These are phyloP conservation scores for Neonothopanus nambi DNA, from an alignment of 1,284 basidiomycete genomes.

Conservation along the genomic window DNA sequence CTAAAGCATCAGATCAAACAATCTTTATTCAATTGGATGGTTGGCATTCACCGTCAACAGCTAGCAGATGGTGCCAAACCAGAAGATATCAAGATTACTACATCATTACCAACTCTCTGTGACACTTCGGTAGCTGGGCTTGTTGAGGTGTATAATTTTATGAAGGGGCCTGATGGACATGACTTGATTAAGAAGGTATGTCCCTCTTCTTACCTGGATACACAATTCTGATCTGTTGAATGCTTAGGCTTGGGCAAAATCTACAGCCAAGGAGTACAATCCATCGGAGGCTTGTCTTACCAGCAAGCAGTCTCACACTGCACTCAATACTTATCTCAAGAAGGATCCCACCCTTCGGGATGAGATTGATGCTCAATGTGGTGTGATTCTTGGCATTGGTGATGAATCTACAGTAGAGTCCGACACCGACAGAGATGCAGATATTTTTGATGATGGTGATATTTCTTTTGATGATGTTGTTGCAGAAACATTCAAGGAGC, in stretches of 20 bases:
- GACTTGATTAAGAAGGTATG: conserved; percentile 19
- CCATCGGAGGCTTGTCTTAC: conserved; percentile 21
- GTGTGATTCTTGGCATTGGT: neutral
- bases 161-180: conserved; percentile 16
- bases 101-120: conserved; percentile 1
- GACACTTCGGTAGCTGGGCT: conserved; percentile 15
- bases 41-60: conserved; percentile 5
- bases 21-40: conserved; percentile 19
- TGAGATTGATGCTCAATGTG: neutral
- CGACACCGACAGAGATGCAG: neutral
- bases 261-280: conserved; percentile 16
- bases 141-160: conserved; percentile 23
- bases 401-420: neutral
- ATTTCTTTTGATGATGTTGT: conserved; percentile 18
- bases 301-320: conserved; percentile 5
- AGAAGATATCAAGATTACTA: conserved; percentile 19
- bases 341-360: neutral
- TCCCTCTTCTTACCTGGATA: neutral
- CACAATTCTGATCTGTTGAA: too few relatives aligned
- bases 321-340: neutral
- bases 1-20: conserved; percentile 24
- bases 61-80: conserved; percentile 13
- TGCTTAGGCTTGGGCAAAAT: conserved; percentile 18
- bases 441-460: conserved; percentile 16
- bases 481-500: neutral